These are phyloP conservation scores for Aureobasidium musti DNA, from an alignment of 2,329 filamentous ascomycete species.

Conservation along the genomic window DNA sequence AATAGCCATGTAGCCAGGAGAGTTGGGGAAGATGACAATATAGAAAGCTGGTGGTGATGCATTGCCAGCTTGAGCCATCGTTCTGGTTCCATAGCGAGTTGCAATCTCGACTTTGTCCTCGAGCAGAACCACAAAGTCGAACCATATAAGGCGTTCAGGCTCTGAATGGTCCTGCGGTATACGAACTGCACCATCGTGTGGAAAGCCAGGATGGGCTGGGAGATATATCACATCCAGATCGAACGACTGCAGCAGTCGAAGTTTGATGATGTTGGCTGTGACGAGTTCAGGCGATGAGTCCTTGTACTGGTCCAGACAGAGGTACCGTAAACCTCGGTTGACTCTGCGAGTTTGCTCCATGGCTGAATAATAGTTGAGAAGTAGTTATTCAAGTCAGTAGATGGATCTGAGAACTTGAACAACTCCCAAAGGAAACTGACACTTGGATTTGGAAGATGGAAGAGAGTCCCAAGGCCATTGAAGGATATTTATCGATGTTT, in stretches of 20 bases:
- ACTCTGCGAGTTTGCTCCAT: slow-evolving; percentile 8
- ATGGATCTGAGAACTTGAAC: background rate
- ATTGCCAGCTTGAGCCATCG: background rate
- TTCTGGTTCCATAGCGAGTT: slow-evolving; percentile 1
- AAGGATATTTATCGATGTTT: background rate
- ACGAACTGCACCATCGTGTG: slow-evolving; percentile 18
- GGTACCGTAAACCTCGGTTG: slow-evolving; percentile 20
- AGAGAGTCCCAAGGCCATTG: no score
- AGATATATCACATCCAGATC: background rate
- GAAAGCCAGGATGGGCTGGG: background rate
- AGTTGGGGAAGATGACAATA: slow-evolving; percentile 12
- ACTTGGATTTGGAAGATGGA: background rate
- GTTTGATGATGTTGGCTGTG: slow-evolving; percentile 15
- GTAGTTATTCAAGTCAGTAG: background rate
- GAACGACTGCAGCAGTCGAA: background rate
- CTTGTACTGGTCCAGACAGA: slow-evolving; percentile 2
- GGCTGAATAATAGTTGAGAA: no score
- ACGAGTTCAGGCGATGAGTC: slow-evolving; percentile 4
- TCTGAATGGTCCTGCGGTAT: background rate
- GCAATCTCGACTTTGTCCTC: background rate
- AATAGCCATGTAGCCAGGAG: slow-evolving; percentile 2
- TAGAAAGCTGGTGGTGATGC: slow-evolving; percentile 18
- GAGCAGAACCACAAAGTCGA: slow-evolving; percentile 18
- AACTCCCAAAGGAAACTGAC: background rate
- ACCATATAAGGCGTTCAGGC: slow-evolving; percentile 13